Evolutionary conservation across 2,329 filamentous ascomycete species (phyloP).

Genomic region (Akanthomyces uredinophilus): DNA sequence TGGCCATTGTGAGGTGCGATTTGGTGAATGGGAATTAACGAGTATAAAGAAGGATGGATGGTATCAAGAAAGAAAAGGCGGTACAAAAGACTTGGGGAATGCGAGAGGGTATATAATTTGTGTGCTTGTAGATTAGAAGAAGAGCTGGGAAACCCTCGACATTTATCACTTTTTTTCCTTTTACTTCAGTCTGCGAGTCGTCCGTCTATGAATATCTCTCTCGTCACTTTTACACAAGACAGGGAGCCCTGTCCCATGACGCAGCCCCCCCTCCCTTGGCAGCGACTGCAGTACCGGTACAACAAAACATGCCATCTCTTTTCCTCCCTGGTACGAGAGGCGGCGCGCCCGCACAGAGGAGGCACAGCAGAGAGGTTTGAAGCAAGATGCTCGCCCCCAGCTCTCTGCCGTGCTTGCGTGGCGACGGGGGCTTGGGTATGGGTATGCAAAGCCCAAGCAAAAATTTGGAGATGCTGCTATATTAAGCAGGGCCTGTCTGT

Average conservation of each 20-base stretch:
- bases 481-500: conserved; percentile 6
- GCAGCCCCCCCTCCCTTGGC: conserved; percentile 1
- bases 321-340: neutral
- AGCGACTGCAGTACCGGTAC: neutral
- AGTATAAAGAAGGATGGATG: neutral
- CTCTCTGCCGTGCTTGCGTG: conserved; percentile 6
- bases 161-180: conserved; percentile 2
- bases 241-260: conserved; percentile 8
- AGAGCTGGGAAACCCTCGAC: neutral
- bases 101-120: neutral
- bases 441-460: too few relatives aligned
- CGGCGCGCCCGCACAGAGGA: too few relatives aligned
- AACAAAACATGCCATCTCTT: neutral
- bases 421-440: conserved; percentile 5
- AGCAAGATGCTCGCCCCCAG: neutral
- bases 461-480: neutral
- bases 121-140: neutral
- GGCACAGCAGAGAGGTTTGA: too few relatives aligned
- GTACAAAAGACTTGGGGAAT: neutral
- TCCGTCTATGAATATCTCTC: neutral
- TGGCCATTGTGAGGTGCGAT: conserved; percentile 27
- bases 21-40: neutral
- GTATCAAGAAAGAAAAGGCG: neutral
- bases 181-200: neutral
- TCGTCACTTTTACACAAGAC: neutral